A percentile compares a stretch with the other conserved stretches of the same genome.
phyloP scores from a whole-genome alignment of 305 asterid genomes.

The Fraxinus sp. region DNA sequence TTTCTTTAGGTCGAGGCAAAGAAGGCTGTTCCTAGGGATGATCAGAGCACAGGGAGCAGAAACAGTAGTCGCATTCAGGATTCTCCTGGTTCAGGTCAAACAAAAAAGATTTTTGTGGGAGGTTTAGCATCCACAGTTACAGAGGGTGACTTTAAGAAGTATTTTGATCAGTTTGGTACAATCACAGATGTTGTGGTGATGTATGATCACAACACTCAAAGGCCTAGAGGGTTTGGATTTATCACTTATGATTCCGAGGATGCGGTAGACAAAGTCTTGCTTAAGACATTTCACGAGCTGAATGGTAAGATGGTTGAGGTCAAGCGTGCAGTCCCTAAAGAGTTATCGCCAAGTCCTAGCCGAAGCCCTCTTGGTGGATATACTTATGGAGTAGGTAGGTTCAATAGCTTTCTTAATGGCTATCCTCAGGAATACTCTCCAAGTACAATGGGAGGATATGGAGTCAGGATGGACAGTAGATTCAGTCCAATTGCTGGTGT shows the following conservation, averaged over 20 bases:
- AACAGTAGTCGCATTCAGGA: conserved; percentile 31
- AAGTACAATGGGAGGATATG: conserved; percentile 21
- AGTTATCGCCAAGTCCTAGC: conserved; percentile 27
- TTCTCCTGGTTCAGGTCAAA: conserved; percentile 32
- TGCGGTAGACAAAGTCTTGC: neutral
- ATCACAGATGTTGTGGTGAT: neutral
- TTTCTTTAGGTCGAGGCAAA: conserved; percentile 30
- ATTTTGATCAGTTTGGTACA: neutral
- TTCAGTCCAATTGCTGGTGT: conserved; percentile 22
- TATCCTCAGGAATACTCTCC: conserved; percentile 24
- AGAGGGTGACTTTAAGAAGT: conserved; percentile 21
- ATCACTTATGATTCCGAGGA: neutral
- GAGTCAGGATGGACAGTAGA: conserved; percentile 29
- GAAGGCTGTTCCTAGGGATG: conserved; percentile 40
- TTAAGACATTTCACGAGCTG: neutral
- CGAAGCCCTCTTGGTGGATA: conserved; percentile 27
- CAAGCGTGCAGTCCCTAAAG: conserved; percentile 33
- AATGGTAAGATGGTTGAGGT: conserved; percentile 21
- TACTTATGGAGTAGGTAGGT: conserved; percentile 20
- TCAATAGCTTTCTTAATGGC: conserved; percentile 21
- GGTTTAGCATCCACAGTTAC: conserved; percentile 37
- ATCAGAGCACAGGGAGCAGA: conserved; percentile 27
- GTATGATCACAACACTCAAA: conserved; percentile 5
- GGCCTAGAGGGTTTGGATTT: neutral
- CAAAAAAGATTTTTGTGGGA: conserved; percentile 34